Evolutionary conservation across 495 filamentous ascomycete species (phyloP).

Genomic region (Tuber indicum): DNA sequence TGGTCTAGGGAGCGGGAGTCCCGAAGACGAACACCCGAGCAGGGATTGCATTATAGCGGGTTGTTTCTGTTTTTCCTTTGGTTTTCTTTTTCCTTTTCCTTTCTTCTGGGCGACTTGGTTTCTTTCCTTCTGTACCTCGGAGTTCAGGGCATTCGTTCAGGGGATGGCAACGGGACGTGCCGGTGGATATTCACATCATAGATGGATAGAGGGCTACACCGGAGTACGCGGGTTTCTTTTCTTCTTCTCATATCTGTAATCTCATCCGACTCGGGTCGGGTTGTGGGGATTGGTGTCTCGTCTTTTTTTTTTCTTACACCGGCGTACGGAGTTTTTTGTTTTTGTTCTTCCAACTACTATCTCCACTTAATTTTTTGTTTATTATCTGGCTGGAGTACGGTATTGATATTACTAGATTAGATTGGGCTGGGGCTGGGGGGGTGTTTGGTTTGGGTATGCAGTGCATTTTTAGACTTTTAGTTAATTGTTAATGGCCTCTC

Average conservation of each 20-base stretch:
- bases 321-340: constrained; percentile 12
- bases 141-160: constrained; percentile 14
- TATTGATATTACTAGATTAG: constrained; percentile 6
- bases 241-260: constrained; percentile 3
- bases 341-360: background rate
- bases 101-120: constrained; percentile 4
- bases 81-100: constrained; percentile 18
- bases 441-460: background rate
- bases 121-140: constrained; percentile 9
- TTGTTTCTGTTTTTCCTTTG: constrained; percentile 10
- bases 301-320: constrained; percentile 8
- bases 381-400: background rate
- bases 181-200: constrained; percentile 16
- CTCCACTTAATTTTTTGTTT: background rate
- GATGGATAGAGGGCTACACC: constrained; percentile 18
- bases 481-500: background rate
- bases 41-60: background rate
- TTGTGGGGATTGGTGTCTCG: constrained; percentile 17
- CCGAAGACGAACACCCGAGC: background rate
- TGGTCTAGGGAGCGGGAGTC: background rate
- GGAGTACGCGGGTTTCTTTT: background rate
- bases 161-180: constrained; percentile 7
- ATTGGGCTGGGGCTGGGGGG: background rate
- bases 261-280: constrained; percentile 9
- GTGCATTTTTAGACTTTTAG: background rate